These are phyloP conservation scores for Medicago arabica DNA, from an alignment of 306 rosid species.

Conservation along the genomic window DNA sequence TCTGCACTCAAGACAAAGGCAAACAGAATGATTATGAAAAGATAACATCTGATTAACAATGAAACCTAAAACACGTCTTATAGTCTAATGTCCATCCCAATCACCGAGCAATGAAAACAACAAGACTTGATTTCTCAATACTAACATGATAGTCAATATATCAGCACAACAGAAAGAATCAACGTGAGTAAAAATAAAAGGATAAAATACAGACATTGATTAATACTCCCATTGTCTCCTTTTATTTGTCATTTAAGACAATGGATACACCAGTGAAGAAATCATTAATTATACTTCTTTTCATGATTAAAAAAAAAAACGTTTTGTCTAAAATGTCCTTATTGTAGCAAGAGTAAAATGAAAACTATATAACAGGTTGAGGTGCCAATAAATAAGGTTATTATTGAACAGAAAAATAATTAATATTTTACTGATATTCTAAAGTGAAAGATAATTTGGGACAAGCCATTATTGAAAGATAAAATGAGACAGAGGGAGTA, in stretches of 20 bases:
- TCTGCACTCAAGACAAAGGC: slow-evolving; percentile 58
- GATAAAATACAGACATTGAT: no score
- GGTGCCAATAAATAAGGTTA: not conserved
- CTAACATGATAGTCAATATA: no score
- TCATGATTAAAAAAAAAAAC: not conserved
- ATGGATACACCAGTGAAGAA: not conserved
- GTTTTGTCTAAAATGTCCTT: not conserved
- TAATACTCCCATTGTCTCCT: no score
- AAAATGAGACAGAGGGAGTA: not conserved
- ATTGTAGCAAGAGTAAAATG: not conserved
- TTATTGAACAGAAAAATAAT: not conserved
- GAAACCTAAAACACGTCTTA: no score
- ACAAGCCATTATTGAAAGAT: not conserved
- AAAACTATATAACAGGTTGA: not conserved
- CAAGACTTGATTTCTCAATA: no score
- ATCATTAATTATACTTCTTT: not conserved
- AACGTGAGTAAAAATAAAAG: no score
- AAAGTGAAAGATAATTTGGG: not conserved
- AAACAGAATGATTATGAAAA: not conserved
- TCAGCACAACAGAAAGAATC: no score
- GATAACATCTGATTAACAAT: no score
- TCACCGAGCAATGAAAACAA: no score
- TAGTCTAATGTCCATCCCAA: no score
- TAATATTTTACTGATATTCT: not conserved
- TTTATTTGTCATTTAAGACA: not conserved